Base-by-base conservation (phyloP, 257 asterid genomes). In the Asclepias syriaca region DNA sequence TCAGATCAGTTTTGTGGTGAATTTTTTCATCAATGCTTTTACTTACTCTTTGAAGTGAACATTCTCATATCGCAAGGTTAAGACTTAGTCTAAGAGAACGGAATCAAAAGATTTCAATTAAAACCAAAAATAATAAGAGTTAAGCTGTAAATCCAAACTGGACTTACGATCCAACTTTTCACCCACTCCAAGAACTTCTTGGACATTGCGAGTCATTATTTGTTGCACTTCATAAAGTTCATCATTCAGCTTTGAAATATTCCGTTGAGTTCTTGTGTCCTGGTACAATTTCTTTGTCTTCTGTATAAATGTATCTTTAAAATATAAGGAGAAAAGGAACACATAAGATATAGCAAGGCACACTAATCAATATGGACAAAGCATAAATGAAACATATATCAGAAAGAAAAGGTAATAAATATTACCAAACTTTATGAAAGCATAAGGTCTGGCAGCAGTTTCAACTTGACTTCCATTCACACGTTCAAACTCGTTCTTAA, bases 201-300 rank as follows among this genome's bases (percentile, higher is more conserved):
- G 96, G 61, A 94, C 96, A 84, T 94, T 94, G 77, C 98, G 97
- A 74, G 98, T 91, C 98, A 94, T 94, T 58, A 94, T 91, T 83
- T 94, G 98, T 83, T 94, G 98, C 77, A 91, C 98, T 87, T 94
- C 97, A 88, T 94, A 89, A n/a, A 94, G 96, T 73, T 94, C 98
- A 76, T 94, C 98, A 75, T 89, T 94, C 91, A 94, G 82, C 89
- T 91, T 94, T 15, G 97, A 63, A 53, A 94, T 80, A 76, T 94
- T 94, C 63, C 96, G 84, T 76, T 94, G 98, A 71, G 96, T 87
- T 88, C 96, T 88, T 68, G 97, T 94, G 80, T 94, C 98, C 83
- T 91, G 96, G 85, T 91, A 94, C 82, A 91, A 68, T 80, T 88
- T 94, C 88, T 91, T 94, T 58, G 96, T 94, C 84, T 85, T 94